Evolutionary conservation across 1,284 basidiomycete genomes (phyloP).

Genomic region (Lentinula novae-zelandiae): DNA sequence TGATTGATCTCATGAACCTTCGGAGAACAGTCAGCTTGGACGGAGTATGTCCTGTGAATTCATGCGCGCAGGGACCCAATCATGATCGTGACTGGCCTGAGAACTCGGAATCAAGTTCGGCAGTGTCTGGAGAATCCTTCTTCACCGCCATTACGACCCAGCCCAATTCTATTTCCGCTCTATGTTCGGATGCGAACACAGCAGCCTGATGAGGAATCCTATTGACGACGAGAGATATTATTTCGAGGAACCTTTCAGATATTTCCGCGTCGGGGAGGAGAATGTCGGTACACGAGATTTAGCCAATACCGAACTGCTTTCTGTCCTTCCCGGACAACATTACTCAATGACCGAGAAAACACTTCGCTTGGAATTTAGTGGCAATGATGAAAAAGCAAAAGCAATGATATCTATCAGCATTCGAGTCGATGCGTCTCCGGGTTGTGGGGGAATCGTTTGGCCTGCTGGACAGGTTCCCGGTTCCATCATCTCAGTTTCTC

Average conservation of each 20-base stretch:
- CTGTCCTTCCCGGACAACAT: conserved; percentile 54
- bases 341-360: conserved; percentile 48
- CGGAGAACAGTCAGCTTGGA: background rate
- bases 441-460: conserved; percentile 92
- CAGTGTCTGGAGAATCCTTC: background rate
- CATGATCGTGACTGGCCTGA: background rate
- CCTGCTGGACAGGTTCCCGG: conserved; percentile 81
- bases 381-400: conserved; percentile 17
- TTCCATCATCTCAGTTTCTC: background rate
- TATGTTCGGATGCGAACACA: conserved; percentile 7
- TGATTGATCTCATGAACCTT: background rate
- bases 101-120: background rate
- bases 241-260: conserved; percentile 57
- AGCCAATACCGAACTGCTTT: conserved; percentile 23
- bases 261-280: conserved; percentile 32
- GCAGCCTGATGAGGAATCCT: conserved; percentile 23
- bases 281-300: conserved; percentile 11
- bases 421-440: conserved; percentile 73
- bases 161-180: background rate
- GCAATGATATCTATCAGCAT: conserved; percentile 43
- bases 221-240: conserved; percentile 56
- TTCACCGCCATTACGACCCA: background rate
- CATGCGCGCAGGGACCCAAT: background rate
- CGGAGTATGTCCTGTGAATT: background rate
- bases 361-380: conserved; percentile 40